Evolutionary conservation across 208 protist genomes (phyloP).

Genomic region (Wallacemonas collosoma): DNA sequence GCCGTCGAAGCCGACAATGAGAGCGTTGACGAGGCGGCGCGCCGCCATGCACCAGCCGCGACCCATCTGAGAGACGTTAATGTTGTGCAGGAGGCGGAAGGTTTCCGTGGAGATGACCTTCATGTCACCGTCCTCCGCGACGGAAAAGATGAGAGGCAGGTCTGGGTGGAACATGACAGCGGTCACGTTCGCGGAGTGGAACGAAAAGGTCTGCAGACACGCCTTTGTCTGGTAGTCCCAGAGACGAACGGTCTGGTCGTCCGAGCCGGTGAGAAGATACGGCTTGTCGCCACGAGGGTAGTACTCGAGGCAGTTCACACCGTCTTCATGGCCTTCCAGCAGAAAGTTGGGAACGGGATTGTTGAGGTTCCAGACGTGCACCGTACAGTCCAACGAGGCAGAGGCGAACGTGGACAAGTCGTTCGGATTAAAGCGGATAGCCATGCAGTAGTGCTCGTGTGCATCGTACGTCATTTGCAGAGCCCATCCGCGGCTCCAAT

Average conservation of each 20-base stretch:
- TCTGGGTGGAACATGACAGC: slow-evolving; percentile 97
- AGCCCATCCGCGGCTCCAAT: slow-evolving; percentile 97
- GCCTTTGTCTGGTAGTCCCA: slow-evolving; percentile 99
- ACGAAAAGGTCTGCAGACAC: slow-evolving; percentile 95
- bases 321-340: slow-evolving; percentile 98
- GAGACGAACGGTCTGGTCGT: slow-evolving; percentile 96
- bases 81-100: slow-evolving; percentile 93
- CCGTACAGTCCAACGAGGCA: slow-evolving; percentile 96
- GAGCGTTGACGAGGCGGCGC: slow-evolving; percentile 68
- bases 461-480: slow-evolving; percentile 95
- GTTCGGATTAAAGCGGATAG: slow-evolving; percentile 97
- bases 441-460: slow-evolving; percentile 99
- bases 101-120: slow-evolving; percentile 96
- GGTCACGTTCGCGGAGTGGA: slow-evolving; percentile 97
- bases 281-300: slow-evolving; percentile 98
- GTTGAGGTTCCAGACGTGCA: slow-evolving; percentile 97
- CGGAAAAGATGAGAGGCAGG: slow-evolving; percentile 96
- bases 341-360: slow-evolving; percentile 95
- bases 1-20: slow-evolving; percentile 95
- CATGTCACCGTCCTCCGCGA: slow-evolving; percentile 95
- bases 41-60: slow-evolving; percentile 93
- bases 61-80: slow-evolving; percentile 95
- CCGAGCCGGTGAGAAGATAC: slow-evolving; percentile 97
- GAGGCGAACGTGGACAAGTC: slow-evolving; percentile 98
- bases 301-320: slow-evolving; percentile 99